A percentile compares a stretch with the other conserved stretches of the same genome.
Conservation (phyloP, 192 early-diverging fungal species). For the Backusella tarrabulga region DNA sequence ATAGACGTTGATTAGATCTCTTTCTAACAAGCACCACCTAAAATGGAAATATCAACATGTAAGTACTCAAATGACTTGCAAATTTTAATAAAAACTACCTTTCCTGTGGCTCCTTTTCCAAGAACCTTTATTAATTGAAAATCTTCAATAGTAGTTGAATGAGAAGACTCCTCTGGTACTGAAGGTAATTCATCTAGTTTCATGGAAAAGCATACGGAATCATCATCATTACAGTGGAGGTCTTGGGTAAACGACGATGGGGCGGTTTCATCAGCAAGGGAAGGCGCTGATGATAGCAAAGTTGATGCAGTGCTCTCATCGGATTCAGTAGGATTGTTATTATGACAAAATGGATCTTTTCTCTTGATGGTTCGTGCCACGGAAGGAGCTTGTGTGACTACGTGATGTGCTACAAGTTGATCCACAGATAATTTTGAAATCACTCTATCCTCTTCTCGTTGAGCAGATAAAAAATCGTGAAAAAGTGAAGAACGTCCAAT, state of each 20-base stretch:
- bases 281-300: neutral
- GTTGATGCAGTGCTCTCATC: neutral
- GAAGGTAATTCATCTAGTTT: neutral
- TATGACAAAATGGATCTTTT: neutral
- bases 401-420: neutral
- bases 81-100: conserved; percentile 34
- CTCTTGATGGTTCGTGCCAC: neutral
- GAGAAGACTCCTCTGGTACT: neutral
- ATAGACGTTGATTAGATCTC: conserved; percentile 40
- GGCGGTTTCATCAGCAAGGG: neutral
- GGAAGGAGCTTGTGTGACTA: neutral
- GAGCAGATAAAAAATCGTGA: conserved; percentile 47
- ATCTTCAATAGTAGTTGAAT: conserved; percentile 25
- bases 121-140: conserved; percentile 55
- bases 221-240: neutral
- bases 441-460: conserved; percentile 47
- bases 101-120: conserved; percentile 61
- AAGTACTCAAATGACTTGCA: conserved; percentile 10
- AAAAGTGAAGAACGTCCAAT: conserved; percentile 41
- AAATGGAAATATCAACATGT: neutral
- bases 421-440: conserved; percentile 36
- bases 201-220: neutral
- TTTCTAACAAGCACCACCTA: conserved; percentile 53
- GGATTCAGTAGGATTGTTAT: conserved; percentile 8
- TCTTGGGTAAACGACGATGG: neutral